Percentiles rank a stretch among this genome's conserved stretches.
These are phyloP conservation scores for Xanthoceras sorbifolium DNA, from an alignment of 345 rosid genomes.

Conservation along the genomic window DNA sequence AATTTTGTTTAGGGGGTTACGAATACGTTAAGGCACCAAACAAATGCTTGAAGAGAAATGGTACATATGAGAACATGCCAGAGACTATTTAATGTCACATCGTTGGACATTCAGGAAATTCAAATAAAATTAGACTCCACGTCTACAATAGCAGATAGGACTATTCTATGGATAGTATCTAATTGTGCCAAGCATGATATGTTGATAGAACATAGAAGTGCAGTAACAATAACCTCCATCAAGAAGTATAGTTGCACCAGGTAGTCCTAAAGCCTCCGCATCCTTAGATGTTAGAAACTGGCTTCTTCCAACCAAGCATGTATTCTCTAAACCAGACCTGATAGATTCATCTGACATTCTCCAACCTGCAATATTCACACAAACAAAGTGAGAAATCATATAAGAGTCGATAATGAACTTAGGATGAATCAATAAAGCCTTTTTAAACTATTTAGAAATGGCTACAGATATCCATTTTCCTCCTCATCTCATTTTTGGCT, in stretches of 20 bases:
- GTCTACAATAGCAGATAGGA: conserved; percentile 6
- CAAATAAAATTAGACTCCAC: background rate
- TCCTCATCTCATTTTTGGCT: background rate
- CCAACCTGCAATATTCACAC: conserved; percentile 56
- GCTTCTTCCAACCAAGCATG: conserved; percentile 79
- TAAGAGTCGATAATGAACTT: background rate
- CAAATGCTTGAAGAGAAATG: background rate
- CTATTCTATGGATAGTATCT: background rate
- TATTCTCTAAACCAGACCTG: conserved; percentile 67
- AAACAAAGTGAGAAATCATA: conserved; percentile 6
- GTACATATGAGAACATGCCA: background rate
- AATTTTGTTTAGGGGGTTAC: background rate
- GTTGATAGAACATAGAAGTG: background rate
- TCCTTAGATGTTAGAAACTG: conserved; percentile 67
- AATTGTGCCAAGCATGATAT: background rate
- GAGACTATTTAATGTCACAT: background rate
- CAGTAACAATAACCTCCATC: conserved; percentile 70
- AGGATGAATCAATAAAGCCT: conserved; percentile 10
- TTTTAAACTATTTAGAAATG: background rate
- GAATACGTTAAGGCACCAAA: background rate
- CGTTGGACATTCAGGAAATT: background rate
- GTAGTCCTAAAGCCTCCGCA: conserved; percentile 58
- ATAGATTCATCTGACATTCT: conserved; percentile 65
- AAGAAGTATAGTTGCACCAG: conserved; percentile 66
- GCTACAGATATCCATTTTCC: background rate